A percentile compares a stretch with the other conserved stretches of the same genome.
These are phyloP conservation scores for Cucumis hystrix DNA, from an alignment of 306 rosid genomes.

Conservation along the genomic window DNA sequence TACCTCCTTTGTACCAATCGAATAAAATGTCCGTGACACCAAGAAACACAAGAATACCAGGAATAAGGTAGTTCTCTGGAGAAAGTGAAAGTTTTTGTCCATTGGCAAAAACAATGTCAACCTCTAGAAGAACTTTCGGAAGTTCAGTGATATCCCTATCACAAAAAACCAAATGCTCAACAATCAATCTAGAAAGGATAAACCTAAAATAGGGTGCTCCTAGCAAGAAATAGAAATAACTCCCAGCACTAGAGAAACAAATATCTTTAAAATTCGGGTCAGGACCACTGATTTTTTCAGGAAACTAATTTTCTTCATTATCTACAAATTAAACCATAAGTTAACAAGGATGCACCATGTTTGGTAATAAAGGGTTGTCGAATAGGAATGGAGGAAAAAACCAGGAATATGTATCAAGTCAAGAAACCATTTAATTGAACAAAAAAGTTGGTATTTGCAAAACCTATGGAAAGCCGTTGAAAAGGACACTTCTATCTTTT, in stretches of 20 bases:
- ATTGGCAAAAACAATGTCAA: slow-evolving; percentile 27
- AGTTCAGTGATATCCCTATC: slow-evolving; percentile 28
- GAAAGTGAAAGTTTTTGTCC: slow-evolving; percentile 24
- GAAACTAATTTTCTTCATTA: slow-evolving; percentile 15
- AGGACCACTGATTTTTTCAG: slow-evolving; percentile 30
- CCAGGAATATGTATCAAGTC: not conserved
- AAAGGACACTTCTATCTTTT: not conserved
- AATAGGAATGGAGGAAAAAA: not conserved
- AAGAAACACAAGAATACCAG: too few relatives aligned
- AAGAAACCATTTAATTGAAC: not conserved
- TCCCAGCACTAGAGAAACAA: slow-evolving; percentile 40
- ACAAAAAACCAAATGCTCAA: not conserved
- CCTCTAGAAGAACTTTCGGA: slow-evolving; percentile 25
- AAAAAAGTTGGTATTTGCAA: not conserved
- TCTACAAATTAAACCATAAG: slow-evolving; percentile 11
- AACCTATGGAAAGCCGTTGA: too few relatives aligned
- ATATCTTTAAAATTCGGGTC: slow-evolving; percentile 34
- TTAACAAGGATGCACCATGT: not conserved
- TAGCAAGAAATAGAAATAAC: slow-evolving; percentile 23
- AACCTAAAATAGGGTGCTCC: not conserved
- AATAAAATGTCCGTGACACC: too few relatives aligned
- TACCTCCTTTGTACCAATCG: too few relatives aligned
- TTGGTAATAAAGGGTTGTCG: not conserved
- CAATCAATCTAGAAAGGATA: slow-evolving; percentile 1
- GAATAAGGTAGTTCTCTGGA: slow-evolving; percentile 36